Percentiles rank a stretch among this genome's conserved stretches.
Conservation (phyloP, 1,284 basidiomycete genomes). For the Marasmius fiardii region DNA sequence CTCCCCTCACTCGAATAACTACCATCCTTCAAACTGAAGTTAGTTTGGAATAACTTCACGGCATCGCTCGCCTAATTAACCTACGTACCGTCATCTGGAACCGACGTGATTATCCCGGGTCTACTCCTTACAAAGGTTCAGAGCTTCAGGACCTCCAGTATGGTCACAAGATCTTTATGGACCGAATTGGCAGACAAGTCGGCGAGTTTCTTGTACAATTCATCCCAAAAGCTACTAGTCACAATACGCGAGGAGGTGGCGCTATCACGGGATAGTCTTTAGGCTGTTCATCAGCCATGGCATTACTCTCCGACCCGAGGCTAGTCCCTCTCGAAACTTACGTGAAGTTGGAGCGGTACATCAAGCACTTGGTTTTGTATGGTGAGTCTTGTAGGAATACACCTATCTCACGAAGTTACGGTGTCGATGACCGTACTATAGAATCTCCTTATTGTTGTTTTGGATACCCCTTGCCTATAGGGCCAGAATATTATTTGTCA, state of each 20-base stretch:
- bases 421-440: too few species aligned
- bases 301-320: conserved; percentile 22
- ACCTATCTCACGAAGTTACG: not conserved
- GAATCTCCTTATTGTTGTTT: conserved; percentile 27
- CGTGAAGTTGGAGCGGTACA: conserved; percentile 21
- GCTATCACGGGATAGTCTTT: conserved; percentile 29
- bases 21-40: conserved; percentile 18
- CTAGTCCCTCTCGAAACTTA: conserved; percentile 20
- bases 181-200: not conserved
- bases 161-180: conserved; percentile 17
- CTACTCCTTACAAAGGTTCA: conserved; percentile 26
- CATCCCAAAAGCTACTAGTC: not conserved
- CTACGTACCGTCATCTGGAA: conserved; percentile 26
- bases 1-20: too few species aligned
- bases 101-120: conserved; percentile 30
- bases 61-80: conserved; percentile 18
- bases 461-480: conserved; percentile 19
- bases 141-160: conserved; percentile 26
- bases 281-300: conserved; percentile 22
- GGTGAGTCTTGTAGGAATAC: conserved; percentile 17
- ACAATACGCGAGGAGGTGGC: not conserved
- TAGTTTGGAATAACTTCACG: conserved; percentile 22
- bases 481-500: conserved; percentile 16
- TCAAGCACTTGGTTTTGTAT: conserved; percentile 27
- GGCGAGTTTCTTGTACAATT: not conserved